Evolutionary conservation across 768 basidiomycete species (phyloP).

Genomic region (Suillus alpinus): DNA sequence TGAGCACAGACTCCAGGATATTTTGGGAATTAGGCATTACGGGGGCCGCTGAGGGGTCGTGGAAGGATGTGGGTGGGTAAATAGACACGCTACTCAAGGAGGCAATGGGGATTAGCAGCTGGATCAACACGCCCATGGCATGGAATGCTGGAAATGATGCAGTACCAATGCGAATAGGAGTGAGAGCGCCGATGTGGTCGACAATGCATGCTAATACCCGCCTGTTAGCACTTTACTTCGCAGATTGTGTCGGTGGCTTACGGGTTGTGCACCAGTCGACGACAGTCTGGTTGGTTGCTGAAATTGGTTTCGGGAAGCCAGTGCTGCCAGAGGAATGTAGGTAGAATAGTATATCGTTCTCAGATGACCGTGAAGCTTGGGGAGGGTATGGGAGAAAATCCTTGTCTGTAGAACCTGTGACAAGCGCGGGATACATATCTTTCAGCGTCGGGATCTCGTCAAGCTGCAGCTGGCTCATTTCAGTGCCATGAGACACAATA

Average conservation of each 20-base stretch:
- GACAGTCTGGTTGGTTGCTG: constrained; percentile 32
- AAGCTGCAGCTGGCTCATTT: constrained; percentile 5
- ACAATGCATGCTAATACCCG: constrained; percentile 3
- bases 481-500: background rate
- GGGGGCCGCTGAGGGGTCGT: constrained; percentile 25
- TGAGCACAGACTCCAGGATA: constrained; percentile 33
- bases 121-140: constrained; percentile 13
- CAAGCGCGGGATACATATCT: constrained; percentile 40
- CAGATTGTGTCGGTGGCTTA: constrained; percentile 17
- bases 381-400: constrained; percentile 17
- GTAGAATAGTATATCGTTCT: constrained; percentile 39
- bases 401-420: constrained; percentile 24
- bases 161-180: constrained; percentile 15
- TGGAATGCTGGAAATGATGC: constrained; percentile 30
- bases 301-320: constrained; percentile 46
- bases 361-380: constrained; percentile 12
- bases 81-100: constrained; percentile 15
- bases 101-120: constrained; percentile 18
- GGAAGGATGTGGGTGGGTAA: constrained; percentile 24
- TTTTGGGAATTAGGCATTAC: constrained; percentile 37
- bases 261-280: constrained; percentile 34
- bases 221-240: too few relatives aligned
- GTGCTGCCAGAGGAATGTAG: constrained; percentile 51
- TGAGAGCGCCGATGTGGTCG: constrained; percentile 2
- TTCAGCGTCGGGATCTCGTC: constrained; percentile 18